These are phyloP conservation scores for Capronia americana DNA, from an alignment of 2,329 filamentous ascomycete species.

Conservation along the genomic window DNA sequence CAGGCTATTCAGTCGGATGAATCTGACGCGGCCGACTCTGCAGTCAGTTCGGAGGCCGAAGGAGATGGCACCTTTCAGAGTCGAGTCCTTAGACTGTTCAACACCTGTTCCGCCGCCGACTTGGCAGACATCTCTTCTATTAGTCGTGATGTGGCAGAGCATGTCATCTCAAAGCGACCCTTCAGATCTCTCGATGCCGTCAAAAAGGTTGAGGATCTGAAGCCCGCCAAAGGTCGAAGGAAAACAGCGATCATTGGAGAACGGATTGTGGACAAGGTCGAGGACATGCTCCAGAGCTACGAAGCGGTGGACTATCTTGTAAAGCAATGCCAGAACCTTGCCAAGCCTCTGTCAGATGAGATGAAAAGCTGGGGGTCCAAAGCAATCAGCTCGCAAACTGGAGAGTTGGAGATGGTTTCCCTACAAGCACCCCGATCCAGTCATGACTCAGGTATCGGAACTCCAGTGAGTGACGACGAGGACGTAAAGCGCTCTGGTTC, in stretches of 20 bases:
- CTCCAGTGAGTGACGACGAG: constrained; percentile 60
- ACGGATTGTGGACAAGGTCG: constrained; percentile 69
- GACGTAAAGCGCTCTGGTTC: constrained; percentile 42
- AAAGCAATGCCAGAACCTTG: constrained; percentile 73
- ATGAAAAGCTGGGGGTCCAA: constrained; percentile 74
- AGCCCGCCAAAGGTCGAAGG: constrained; percentile 58
- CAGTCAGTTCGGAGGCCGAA: constrained; percentile 50
- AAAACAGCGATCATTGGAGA: constrained; percentile 66
- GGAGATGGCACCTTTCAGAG: constrained; percentile 49
- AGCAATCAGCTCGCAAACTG: constrained; percentile 64
- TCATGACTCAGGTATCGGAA: constrained; percentile 72
- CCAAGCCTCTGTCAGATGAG: constrained; percentile 67
- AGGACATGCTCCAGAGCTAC: constrained; percentile 79
- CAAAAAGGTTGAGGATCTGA: constrained; percentile 66
- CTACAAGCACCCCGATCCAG: constrained; percentile 53
- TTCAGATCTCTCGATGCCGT: constrained; percentile 72
- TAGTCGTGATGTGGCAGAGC: constrained; percentile 70
- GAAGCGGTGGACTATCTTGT: constrained; percentile 84
- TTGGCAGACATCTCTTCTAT: constrained; percentile 82
- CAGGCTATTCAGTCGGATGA: constrained; percentile 50
- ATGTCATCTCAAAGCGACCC: constrained; percentile 75
- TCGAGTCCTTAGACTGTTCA: constrained; percentile 79
- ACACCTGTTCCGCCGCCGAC: constrained; percentile 75
- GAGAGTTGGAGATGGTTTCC: constrained; percentile 66
- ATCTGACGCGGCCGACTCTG: constrained; percentile 50